Evolutionary conservation across 2,329 filamentous ascomycete species (phyloP), one percentile per base, ranked within the genome.

Genomic region (Beauveria pseudobassiana): DNA sequence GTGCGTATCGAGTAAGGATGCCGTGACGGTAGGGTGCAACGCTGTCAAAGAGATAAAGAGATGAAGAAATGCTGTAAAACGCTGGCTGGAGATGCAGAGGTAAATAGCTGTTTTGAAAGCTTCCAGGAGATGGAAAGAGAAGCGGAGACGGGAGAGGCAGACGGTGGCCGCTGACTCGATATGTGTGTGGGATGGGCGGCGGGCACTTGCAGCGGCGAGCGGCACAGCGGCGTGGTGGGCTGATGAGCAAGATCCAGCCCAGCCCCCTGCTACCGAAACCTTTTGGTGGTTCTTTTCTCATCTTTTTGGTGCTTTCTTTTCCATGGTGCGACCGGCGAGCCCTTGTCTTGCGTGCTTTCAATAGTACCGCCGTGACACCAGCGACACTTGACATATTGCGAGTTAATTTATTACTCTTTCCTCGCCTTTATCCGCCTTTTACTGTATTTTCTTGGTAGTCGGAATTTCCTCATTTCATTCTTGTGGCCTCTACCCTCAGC

Each of bases 101-200:
- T 12, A 42, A n/a, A 16, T 38, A 55, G 46, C 46, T 59, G n/a
- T 43, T 24, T 53, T 48, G 34, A 8, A 43, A 28, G 34, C 49
- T 26, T 53, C 26, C 38, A 46, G 57, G 43, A 16, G 50, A 52
- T 43, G 34, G 22, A 51, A 26, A 24, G 59, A 34, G 42, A 48
- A 55, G 59, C 51, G 59, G 59, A 62, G 59, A 51, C 43, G 34
- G 34, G 34, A 38, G 34, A 40, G 43, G 20, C n/a, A 26, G 38
- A 55, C 18, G 24, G 14, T 40, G 46, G 42, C 54, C 24, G 42
- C 56, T 59, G 57, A 60, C 48, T 60, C 57, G 57, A 53, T 60
- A 43, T 16, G 34, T 38, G 34, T 43, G 52, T 48, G 54, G 54
- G 42, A 42, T 18, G 54, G 42, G 26, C 42, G 42, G 53, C 53